A percentile compares a stretch with the other conserved stretches of the same genome.
These are phyloP conservation scores for Annulohypoxylon maeteangense DNA, from an alignment of 495 filamentous ascomycete genomes.

Conservation along the genomic window DNA sequence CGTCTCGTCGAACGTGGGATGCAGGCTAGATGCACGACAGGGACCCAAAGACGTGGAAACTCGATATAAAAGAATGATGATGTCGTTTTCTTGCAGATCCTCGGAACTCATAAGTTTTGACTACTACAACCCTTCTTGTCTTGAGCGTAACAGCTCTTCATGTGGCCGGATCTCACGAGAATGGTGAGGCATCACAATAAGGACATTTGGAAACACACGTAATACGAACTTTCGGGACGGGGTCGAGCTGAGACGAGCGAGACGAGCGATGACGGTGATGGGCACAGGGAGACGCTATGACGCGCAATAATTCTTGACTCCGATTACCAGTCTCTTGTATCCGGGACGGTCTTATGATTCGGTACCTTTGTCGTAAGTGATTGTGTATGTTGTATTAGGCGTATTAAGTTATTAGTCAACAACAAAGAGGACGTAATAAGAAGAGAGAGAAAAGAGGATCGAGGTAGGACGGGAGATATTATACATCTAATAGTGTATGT, in stretches of 20 bases:
- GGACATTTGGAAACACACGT: constrained; percentile 7
- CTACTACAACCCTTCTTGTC: constrained; percentile 25
- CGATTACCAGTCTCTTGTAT: neutral
- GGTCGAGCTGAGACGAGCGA: neutral
- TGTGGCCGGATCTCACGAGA: constrained; percentile 44
- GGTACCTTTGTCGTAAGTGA: neutral
- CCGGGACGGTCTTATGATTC: neutral
- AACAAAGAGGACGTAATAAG: constrained; percentile 11
- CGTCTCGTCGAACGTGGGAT: constrained; percentile 39
- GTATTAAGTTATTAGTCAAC: neutral
- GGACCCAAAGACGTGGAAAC: constrained; percentile 46
- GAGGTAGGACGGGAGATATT: constrained; percentile 19
- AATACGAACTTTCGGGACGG: constrained; percentile 20
- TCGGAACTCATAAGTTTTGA: constrained; percentile 21
- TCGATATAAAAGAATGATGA: constrained; percentile 42
- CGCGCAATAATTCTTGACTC: constrained; percentile 11
- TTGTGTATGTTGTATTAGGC: constrained; percentile 8
- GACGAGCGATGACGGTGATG: constrained; percentile 11
- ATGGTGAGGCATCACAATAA: constrained; percentile 46
- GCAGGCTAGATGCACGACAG: constrained; percentile 46
- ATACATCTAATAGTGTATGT: constrained; percentile 23
- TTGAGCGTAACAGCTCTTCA: constrained; percentile 42
- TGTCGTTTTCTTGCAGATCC: constrained; percentile 34
- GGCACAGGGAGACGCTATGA: constrained; percentile 22
- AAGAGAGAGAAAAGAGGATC: neutral